A percentile compares a stretch with the other conserved stretches of the same genome.
Evolutionary conservation across 2,329 filamentous ascomycete genomes (phyloP).

Genomic region (Penicillium brasilianum): DNA sequence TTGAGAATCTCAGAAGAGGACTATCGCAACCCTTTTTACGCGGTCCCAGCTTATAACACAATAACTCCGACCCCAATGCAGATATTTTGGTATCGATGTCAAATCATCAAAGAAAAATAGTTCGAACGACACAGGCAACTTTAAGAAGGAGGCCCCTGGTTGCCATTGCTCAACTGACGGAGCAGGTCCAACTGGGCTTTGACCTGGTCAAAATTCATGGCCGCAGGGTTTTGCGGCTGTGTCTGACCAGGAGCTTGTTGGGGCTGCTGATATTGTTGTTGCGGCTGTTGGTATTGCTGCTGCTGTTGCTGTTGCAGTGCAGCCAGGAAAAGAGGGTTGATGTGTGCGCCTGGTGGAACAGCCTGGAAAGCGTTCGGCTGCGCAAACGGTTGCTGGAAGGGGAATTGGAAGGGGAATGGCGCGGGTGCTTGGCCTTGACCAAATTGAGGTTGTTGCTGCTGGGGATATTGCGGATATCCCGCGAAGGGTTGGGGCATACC

Average conservation of each 20-base stretch:
- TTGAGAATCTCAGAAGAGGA: slow-evolving; percentile 8
- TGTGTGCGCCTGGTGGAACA: slow-evolving; percentile 53
- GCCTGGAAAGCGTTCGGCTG: slow-evolving; percentile 53
- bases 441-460: slow-evolving; percentile 45
- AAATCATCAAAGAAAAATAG: slow-evolving; percentile 17
- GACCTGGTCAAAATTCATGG: slow-evolving; percentile 48
- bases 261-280: slow-evolving; percentile 34
- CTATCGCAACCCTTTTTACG: slow-evolving; percentile 17
- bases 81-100: slow-evolving; percentile 23
- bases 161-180: slow-evolving; percentile 43
- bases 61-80: slow-evolving; percentile 33
- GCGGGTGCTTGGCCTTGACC: slow-evolving; percentile 33
- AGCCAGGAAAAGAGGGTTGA: slow-evolving; percentile 65
- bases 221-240: slow-evolving; percentile 32
- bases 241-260: slow-evolving; percentile 34
- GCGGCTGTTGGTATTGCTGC: slow-evolving; percentile 40
- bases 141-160: slow-evolving; percentile 38
- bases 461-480: slow-evolving; percentile 33
- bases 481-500: slow-evolving; percentile 37
- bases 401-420: slow-evolving; percentile 47
- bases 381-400: slow-evolving; percentile 45
- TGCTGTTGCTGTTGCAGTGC: slow-evolving; percentile 51
- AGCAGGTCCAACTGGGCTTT: slow-evolving; percentile 50
- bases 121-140: slow-evolving; percentile 14
- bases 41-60: slow-evolving; percentile 16